Conservation (phyloP, 768 basidiomycete genomes). For the Clitopilus hobsonii region DNA sequence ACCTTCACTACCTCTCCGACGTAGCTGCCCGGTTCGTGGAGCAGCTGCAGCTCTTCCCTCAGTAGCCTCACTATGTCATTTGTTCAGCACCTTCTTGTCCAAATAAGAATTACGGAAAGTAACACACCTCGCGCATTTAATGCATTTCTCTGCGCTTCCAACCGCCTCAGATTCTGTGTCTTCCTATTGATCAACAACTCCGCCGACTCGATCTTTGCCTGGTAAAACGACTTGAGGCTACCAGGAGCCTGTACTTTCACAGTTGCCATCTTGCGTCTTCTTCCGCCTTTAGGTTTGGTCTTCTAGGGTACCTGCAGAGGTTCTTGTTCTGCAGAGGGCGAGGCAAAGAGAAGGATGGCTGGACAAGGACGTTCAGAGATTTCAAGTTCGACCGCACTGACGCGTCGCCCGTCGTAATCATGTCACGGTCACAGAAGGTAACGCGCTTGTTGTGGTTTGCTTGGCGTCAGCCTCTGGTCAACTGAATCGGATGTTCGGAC, state of each 20-base stretch:
- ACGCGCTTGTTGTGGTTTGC: not conserved
- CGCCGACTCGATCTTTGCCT: constrained; percentile 91
- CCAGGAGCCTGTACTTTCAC: constrained; percentile 35
- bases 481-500: not conserved
- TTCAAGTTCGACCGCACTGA: not conserved
- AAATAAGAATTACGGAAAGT: not conserved
- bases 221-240: constrained; percentile 87
- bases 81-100: not conserved
- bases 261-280: not conserved
- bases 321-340: too few species aligned
- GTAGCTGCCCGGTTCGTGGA: constrained; percentile 95
- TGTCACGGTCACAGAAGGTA: not conserved
- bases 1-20: constrained; percentile 98
- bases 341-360: too few species aligned
- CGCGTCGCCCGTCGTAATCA: constrained; percentile 1
- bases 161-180: constrained; percentile 90
- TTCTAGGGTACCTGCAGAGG: too few species aligned
- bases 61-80: constrained; percentile 68
- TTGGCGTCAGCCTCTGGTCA: not conserved
- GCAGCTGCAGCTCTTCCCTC: constrained; percentile 85
- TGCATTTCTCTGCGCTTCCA: constrained; percentile 97
- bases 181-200: constrained; percentile 94
- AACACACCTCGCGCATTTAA: constrained; percentile 84
- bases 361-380: too few species aligned
- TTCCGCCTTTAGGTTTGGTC: too few species aligned